Evolutionary conservation across 345 rosid species (phyloP).

Genomic region (Gossypium herbaceum): DNA sequence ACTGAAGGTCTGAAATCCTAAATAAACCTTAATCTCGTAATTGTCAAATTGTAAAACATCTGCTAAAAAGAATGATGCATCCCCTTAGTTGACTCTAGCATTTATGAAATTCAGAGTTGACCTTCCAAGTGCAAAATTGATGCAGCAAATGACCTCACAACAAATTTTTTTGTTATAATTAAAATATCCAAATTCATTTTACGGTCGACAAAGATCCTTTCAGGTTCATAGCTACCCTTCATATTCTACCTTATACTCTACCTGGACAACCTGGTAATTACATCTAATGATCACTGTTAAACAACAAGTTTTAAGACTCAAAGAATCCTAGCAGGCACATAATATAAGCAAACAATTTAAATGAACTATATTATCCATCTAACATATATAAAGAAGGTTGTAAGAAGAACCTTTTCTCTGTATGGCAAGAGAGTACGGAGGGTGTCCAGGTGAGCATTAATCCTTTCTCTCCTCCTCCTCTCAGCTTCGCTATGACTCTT

Average conservation of each 20-base stretch:
- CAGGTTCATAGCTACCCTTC: too few species aligned
- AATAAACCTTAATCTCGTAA: not conserved
- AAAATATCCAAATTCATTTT: too few species aligned
- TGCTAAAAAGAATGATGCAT: not conserved
- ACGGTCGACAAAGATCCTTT: too few species aligned
- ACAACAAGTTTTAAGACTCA: not conserved
- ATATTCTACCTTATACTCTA: too few species aligned
- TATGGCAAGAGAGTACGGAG: conserved; percentile 57
- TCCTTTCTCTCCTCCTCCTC: conserved; percentile 75
- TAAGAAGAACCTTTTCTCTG: conserved; percentile 43
- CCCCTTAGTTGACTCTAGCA: conserved; percentile 14
- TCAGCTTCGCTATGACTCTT: conserved; percentile 73
- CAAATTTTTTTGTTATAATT: too few species aligned
- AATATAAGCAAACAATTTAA: not conserved
- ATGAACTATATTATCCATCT: too few species aligned
- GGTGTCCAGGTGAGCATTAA: conserved; percentile 61
- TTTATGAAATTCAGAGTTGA: conserved; percentile 18
- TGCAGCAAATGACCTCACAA: not conserved
- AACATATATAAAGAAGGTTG: too few species aligned
- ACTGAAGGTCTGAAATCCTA: too few species aligned
- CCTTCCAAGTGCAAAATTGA: not conserved
- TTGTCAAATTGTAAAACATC: not conserved
- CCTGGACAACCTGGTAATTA: not conserved
- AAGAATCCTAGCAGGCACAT: not conserved
- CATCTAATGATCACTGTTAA: not conserved